Evolutionary conservation across 148 eudicot genomes (phyloP).

Genomic region (Heliosperma pusillum): DNA sequence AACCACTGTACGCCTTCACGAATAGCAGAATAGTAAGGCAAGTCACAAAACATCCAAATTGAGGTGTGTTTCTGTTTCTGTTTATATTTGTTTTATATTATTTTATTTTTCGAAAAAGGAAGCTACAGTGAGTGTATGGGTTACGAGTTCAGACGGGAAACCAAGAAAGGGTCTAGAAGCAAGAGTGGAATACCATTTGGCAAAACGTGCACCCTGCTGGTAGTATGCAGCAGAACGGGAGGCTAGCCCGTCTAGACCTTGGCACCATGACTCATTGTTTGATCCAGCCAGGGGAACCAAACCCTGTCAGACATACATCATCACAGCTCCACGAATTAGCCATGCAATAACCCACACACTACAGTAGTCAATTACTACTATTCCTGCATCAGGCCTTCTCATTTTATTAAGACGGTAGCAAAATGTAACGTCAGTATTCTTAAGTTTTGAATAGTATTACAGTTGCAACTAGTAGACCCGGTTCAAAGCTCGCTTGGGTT

Average conservation of each 20-base stretch:
- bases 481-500: neutral
- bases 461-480: neutral
- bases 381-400: neutral
- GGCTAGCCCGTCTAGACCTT: constrained; percentile 91
- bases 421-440: neutral
- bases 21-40: neutral
- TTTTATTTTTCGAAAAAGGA: neutral
- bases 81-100: neutral
- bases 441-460: neutral
- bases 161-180: constrained; percentile 10
- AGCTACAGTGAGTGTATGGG: neutral
- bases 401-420: neutral
- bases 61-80: neutral
- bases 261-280: constrained; percentile 98
- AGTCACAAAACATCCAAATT: neutral
- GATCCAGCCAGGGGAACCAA: constrained; percentile 94
- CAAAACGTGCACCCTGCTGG: constrained; percentile 96
- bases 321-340: constrained; percentile 3
- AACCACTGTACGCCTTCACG: constrained; percentile 82
- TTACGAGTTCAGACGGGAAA: neutral
- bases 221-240: constrained; percentile 97
- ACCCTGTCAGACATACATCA: constrained; percentile 49
- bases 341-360: neutral
- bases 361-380: neutral
- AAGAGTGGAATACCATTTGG: constrained; percentile 59